These are phyloP conservation scores for Vanrija sp. DNA, from an alignment of 1,284 basidiomycete genomes.

Conservation along the genomic window DNA sequence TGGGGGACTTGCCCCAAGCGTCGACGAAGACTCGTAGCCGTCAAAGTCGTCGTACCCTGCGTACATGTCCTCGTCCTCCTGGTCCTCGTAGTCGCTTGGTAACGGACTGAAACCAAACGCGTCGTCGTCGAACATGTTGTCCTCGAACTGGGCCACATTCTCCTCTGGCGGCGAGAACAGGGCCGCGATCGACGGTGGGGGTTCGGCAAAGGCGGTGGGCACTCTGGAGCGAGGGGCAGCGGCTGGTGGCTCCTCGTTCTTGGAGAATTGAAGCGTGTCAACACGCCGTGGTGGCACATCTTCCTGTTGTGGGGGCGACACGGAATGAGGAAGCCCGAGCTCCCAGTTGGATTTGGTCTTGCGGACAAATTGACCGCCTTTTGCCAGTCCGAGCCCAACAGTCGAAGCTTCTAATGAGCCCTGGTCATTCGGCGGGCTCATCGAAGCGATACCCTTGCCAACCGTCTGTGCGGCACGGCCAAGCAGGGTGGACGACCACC, in stretches of 20 bases:
- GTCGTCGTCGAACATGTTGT: conserved; percentile 11
- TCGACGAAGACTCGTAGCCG: no score
- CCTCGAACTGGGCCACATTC: not conserved
- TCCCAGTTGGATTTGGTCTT: conserved; percentile 38
- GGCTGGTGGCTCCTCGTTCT: no score
- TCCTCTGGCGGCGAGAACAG: conserved; percentile 11
- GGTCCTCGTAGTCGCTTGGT: conserved; percentile 38
- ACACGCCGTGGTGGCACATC: conserved; percentile 14
- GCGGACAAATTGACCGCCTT: conserved; percentile 31
- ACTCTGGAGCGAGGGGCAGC: no score
- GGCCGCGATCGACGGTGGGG: conserved; percentile 6
- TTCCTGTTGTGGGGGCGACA: conserved; percentile 34
- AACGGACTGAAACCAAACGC: conserved; percentile 35
- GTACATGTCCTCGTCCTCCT: conserved; percentile 35
- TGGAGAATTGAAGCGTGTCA: no score
- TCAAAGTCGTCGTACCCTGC: not conserved
- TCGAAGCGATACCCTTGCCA: conserved; percentile 10
- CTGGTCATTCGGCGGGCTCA: conserved; percentile 13
- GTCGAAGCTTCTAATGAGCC: conserved; percentile 8
- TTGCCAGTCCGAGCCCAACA: conserved; percentile 31
- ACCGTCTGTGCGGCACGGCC: conserved; percentile 8
- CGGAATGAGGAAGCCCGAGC: conserved; percentile 24
- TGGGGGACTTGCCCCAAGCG: not conserved
- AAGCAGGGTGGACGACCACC: conserved; percentile 21
- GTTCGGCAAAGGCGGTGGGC: not conserved